Percentiles rank a stretch among this genome's conserved stretches.
Evolutionary conservation across 768 basidiomycete species (phyloP).

Genomic region (Amanita muscaria): DNA sequence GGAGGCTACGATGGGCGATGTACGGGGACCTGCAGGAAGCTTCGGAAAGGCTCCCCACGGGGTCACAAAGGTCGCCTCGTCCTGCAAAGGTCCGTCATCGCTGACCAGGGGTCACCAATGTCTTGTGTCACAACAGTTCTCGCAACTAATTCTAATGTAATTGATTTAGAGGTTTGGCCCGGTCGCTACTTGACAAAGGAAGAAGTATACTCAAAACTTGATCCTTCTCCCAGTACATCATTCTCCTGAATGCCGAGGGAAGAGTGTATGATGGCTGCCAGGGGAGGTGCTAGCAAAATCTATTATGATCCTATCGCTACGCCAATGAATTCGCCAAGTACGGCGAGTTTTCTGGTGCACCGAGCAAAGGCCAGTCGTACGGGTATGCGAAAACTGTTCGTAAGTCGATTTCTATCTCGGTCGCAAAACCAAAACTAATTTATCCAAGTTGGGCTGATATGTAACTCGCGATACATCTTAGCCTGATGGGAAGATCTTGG

Average conservation of each 20-base stretch:
- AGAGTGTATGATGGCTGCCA: constrained; percentile 99
- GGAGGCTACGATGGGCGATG: no score
- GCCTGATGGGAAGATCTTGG: constrained; percentile 92
- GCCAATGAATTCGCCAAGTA: constrained; percentile 99
- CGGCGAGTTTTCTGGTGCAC: constrained; percentile 98
- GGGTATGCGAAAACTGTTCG: constrained; percentile 98
- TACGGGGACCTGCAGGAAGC: no score
- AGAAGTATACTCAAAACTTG: constrained; percentile 97
- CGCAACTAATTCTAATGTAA: neutral
- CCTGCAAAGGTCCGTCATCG: constrained; percentile 43
- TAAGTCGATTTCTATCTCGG: constrained; percentile 27
- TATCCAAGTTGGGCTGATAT: constrained; percentile 77
- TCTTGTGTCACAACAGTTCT: constrained; percentile 26
- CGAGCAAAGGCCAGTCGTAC: constrained; percentile 96
- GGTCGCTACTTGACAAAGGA: constrained; percentile 97
- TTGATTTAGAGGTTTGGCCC: constrained; percentile 62
- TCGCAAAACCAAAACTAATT: constrained; percentile 6
- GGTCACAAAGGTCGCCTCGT: constrained; percentile 31
- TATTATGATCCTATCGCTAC: constrained; percentile 82
- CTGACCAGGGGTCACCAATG: constrained; percentile 97
- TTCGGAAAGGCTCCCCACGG: no score
- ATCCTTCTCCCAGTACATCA: constrained; percentile 93
- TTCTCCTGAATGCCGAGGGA: constrained; percentile 88
- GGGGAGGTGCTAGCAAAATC: constrained; percentile 73
- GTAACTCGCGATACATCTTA: constrained; percentile 79